These are phyloP conservation scores for Diaporthe nobilis DNA, from an alignment of 2,329 filamentous ascomycete species.

Conservation along the genomic window DNA sequence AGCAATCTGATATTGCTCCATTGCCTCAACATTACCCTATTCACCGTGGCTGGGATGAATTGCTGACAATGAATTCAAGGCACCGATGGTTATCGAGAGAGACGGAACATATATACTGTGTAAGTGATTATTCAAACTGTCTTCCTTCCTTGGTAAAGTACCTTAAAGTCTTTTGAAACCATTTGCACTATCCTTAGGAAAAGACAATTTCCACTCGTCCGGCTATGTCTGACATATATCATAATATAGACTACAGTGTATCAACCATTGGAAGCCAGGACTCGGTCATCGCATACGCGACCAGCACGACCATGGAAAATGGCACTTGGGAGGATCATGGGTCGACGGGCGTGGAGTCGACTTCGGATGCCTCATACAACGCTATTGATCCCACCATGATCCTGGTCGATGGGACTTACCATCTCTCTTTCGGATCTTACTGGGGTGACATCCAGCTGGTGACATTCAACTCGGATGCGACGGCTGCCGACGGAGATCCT, in stretches of 20 bases:
- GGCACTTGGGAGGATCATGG: slow-evolving; percentile 68
- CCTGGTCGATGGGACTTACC: slow-evolving; percentile 59
- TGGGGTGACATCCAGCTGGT: slow-evolving; percentile 76
- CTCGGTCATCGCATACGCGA: slow-evolving; percentile 73
- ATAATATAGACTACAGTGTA: slow-evolving; percentile 67
- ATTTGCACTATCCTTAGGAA: neutral
- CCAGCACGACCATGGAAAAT: slow-evolving; percentile 46
- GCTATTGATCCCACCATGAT: slow-evolving; percentile 70
- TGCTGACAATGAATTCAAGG: slow-evolving; percentile 56
- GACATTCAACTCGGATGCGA: slow-evolving; percentile 57
- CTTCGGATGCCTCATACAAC: slow-evolving; percentile 58
- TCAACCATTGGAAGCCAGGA: slow-evolving; percentile 72
- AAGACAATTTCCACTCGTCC: neutral
- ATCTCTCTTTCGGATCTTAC: slow-evolving; percentile 77
- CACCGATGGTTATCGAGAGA: slow-evolving; percentile 73
- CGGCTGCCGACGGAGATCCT: slow-evolving; percentile 44
- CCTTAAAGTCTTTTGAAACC: accelerated
- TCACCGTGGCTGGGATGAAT: neutral
- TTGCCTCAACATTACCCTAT: neutral
- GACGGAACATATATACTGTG: slow-evolving; percentile 72
- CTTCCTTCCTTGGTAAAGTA: too few relatives aligned
- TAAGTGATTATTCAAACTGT: neutral
- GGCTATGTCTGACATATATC: neutral
- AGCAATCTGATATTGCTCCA: too few relatives aligned
- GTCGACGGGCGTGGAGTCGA: slow-evolving; percentile 61